phyloP scores from a whole-genome alignment of 331 rosid species.

The Telfairia occidentalis region DNA sequence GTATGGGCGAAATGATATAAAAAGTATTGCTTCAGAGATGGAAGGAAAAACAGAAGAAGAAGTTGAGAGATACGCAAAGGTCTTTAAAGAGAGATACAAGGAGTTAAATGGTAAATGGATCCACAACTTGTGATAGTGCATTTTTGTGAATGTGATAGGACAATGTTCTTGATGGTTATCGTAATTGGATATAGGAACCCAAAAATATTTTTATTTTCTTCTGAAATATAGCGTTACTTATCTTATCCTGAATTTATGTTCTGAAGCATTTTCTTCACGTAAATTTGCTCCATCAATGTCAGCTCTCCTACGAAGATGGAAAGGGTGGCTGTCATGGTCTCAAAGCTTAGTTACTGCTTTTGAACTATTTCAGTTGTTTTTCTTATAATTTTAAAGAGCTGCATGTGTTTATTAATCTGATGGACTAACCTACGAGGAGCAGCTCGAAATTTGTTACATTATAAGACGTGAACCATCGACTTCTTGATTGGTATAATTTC shows the following conservation, averaged over 20 bases:
- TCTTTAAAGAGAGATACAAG: conserved; percentile 81
- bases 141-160: background rate
- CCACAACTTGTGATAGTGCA: background rate
- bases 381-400: background rate
- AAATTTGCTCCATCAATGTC: background rate
- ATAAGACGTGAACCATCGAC: background rate
- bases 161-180: background rate
- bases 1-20: conserved; percentile 88
- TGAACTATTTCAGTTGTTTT: background rate
- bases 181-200: background rate
- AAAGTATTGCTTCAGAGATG: conserved; percentile 80
- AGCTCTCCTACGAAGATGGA: background rate
- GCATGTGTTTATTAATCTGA: background rate
- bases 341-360: background rate
- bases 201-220: background rate
- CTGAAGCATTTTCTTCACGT: background rate
- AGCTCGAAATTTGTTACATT: background rate
- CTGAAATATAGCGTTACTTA: background rate
- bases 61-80: conserved; percentile 88
- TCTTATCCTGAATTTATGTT: background rate
- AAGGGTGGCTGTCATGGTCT: background rate
- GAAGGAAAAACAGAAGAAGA: conserved; percentile 93
- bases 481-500: background rate
- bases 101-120: conserved; percentile 68
- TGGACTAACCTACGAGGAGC: background rate